Percentiles rank a stretch among this genome's conserved stretches.
Evolutionary conservation across 1,139 yeast genomes (phyloP).

Genomic region (Geotrichum aggregatum): DNA sequence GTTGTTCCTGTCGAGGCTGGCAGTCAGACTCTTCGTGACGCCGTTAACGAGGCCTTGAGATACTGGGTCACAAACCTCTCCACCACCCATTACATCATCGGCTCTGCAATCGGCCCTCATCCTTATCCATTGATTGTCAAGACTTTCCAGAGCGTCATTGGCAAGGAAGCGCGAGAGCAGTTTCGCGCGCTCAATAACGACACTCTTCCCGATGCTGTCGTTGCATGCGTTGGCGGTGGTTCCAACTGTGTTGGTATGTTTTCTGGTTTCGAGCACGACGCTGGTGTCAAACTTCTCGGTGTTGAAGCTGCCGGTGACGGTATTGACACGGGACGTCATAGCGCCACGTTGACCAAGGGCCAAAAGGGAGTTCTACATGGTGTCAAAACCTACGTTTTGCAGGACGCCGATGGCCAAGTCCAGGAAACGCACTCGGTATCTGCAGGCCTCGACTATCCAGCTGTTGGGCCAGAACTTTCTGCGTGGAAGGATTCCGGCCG

Average conservation of each 20-base stretch:
- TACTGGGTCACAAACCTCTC: conserved; percentile 87
- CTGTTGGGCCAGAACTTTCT: conserved; percentile 97
- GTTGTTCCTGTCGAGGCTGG: conserved; percentile 93
- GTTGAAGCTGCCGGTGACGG: conserved; percentile 99
- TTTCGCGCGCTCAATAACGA: conserved; percentile 74
- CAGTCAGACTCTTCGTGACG: conserved; percentile 93
- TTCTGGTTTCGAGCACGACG: conserved; percentile 84
- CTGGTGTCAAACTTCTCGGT: conserved; percentile 74
- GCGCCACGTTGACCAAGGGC: conserved; percentile 92
- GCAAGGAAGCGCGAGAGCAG: conserved; percentile 89
- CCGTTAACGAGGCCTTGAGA: conserved; percentile 94
- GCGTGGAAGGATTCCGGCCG: conserved; percentile 93
- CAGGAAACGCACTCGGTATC: conserved; percentile 97
- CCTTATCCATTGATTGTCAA: conserved; percentile 97
- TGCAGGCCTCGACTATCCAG: conserved; percentile 98
- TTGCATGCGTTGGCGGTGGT: conserved; percentile 99
- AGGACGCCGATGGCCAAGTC: conserved; percentile 89
- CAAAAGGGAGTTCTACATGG: conserved; percentile 98
- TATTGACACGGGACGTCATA: conserved; percentile 74
- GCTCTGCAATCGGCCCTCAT: conserved; percentile 98
- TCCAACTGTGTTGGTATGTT: conserved; percentile 95
- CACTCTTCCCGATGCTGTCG: conserved; percentile 84
- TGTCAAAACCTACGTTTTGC: conserved; percentile 88
- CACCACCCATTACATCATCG: conserved; percentile 89
- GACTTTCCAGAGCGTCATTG: conserved; percentile 96